Percentiles rank a stretch among this genome's conserved stretches.
These are phyloP conservation scores for Thalassiosira livingstoniorum DNA, from an alignment of 352 stramenopile genomes.

Conservation along the genomic window DNA sequence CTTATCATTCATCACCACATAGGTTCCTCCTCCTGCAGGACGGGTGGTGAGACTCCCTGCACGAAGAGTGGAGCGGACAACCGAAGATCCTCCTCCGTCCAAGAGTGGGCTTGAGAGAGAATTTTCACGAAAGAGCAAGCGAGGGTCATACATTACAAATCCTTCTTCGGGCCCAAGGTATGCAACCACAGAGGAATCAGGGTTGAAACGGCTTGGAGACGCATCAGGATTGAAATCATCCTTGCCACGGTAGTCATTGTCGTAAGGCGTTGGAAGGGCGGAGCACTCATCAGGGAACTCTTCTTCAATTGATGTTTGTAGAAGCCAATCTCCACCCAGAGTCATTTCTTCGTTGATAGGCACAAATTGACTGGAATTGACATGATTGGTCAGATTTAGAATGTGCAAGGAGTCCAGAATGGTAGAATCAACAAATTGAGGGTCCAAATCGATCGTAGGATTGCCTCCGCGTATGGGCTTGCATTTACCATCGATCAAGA, in stretches of 20 bases:
- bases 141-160: conserved; percentile 61
- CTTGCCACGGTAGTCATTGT: conserved; percentile 66
- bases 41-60: conserved; percentile 27
- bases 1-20: conserved; percentile 53
- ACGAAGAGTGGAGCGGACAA: conserved; percentile 54
- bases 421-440: conserved; percentile 50
- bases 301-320: conserved; percentile 52
- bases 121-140: conserved; percentile 57
- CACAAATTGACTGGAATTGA: conserved; percentile 13
- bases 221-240: conserved; percentile 43
- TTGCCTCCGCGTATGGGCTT: conserved; percentile 8
- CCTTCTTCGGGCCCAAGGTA: conserved; percentile 44
- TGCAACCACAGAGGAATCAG: conserved; percentile 62
- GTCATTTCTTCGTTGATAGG: conserved; percentile 65
- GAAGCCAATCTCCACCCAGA: conserved; percentile 55
- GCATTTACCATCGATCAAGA: conserved; percentile 8
- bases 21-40: conserved; percentile 14
- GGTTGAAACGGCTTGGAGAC: conserved; percentile 48
- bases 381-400: conserved; percentile 56
- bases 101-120: conserved; percentile 52
- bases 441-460: conserved; percentile 45
- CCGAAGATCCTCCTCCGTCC: conserved; percentile 52
- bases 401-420: conserved; percentile 48
- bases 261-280: conserved; percentile 60
- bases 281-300: conserved; percentile 52